Evolutionary conservation across 768 basidiomycete genomes (phyloP).

Genomic region (Serendipita vermifera): DNA sequence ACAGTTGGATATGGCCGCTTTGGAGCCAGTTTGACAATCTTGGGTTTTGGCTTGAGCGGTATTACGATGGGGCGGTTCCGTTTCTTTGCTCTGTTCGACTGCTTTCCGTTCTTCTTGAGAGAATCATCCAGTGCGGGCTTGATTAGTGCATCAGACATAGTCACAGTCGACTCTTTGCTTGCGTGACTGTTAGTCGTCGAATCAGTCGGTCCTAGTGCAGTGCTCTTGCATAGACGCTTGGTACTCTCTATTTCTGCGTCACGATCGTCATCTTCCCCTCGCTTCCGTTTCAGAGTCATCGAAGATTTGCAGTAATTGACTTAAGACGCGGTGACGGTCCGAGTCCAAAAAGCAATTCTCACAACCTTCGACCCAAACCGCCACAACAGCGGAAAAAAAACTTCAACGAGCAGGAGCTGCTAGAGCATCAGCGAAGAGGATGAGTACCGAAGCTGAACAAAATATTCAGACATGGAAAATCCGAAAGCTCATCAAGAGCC

Average conservation of each 20-base stretch:
- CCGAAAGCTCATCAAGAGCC: slow-evolving; percentile 97
- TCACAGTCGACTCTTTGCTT: too few relatives aligned
- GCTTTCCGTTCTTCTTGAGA: background rate
- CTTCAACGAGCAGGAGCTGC: too few relatives aligned
- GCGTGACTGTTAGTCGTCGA: too few relatives aligned
- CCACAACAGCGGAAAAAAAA: background rate
- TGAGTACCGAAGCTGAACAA: slow-evolving; percentile 50
- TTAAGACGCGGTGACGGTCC: background rate
- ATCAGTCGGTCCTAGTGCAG: too few relatives aligned
- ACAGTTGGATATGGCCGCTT: slow-evolving; percentile 67
- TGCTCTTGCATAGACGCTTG: too few relatives aligned
- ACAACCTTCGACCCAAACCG: background rate
- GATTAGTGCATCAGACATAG: too few relatives aligned
- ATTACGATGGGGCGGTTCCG: background rate
- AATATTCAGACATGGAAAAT: slow-evolving; percentile 98
- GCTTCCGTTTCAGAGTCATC: slow-evolving; percentile 8
- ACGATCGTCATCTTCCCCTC: background rate
- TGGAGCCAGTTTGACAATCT: slow-evolving; percentile 55
- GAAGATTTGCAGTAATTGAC: background rate
- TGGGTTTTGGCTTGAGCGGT: slow-evolving; percentile 17
- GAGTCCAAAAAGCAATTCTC: background rate
- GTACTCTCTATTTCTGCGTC: too few relatives aligned
- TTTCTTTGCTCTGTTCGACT: background rate
- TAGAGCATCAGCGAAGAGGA: background rate
- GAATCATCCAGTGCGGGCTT: background rate